phyloP scores from a whole-genome alignment of 2,329 filamentous ascomycete species.

The Arthrinium phaeospermum region DNA sequence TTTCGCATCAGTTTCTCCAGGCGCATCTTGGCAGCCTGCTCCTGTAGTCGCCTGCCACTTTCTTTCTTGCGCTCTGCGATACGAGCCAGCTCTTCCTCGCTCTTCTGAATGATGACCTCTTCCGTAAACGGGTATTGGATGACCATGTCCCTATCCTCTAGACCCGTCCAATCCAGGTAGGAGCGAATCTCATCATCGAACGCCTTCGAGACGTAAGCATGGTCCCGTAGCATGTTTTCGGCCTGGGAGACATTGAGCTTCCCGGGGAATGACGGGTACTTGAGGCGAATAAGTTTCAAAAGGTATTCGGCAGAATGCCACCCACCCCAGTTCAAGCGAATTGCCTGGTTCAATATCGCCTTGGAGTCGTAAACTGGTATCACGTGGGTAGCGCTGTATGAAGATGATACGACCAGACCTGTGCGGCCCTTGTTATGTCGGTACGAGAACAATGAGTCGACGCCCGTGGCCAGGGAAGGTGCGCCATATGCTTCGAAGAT shows the following conservation, averaged over 20 bases:
- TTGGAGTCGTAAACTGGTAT: constrained; percentile 92
- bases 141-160: constrained; percentile 87
- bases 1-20: constrained; percentile 94
- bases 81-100: constrained; percentile 86
- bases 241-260: constrained; percentile 88
- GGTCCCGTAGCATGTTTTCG: constrained; percentile 83
- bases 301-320: constrained; percentile 90
- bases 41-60: constrained; percentile 86
- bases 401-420: constrained; percentile 89
- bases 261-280: constrained; percentile 87
- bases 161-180: constrained; percentile 88
- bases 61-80: constrained; percentile 96
- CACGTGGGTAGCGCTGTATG: constrained; percentile 91
- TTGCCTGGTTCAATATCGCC: constrained; percentile 82
- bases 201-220: constrained; percentile 86
- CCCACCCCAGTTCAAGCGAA: constrained; percentile 92
- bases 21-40: constrained; percentile 97
- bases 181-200: constrained; percentile 78
- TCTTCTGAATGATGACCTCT: constrained; percentile 88
- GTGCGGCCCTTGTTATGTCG: constrained; percentile 87
- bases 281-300: constrained; percentile 84
- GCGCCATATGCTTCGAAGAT: constrained; percentile 95
- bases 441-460: constrained; percentile 97
- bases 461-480: constrained; percentile 88
- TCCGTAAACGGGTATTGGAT: constrained; percentile 95